phyloP scores from a whole-genome alignment of 108 stramenopile genomes.

The Pinguiococcus pyrenoidosus region DNA sequence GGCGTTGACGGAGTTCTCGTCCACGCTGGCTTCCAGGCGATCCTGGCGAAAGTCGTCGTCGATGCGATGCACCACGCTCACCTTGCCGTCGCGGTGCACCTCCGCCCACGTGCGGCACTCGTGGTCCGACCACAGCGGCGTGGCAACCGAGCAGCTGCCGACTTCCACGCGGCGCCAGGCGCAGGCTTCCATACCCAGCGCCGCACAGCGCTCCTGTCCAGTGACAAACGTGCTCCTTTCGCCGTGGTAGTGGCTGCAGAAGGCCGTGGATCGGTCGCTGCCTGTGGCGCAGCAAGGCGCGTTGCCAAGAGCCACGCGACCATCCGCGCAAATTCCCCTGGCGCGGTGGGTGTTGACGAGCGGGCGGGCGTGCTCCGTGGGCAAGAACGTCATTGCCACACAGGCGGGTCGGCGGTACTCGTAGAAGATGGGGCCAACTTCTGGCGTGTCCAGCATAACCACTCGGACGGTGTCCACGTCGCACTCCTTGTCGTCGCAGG shows the following conservation, averaged over 20 bases:
- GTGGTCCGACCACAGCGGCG: too few species aligned
- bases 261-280: not conserved
- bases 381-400: slow-evolving; percentile 38
- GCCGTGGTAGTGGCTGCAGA: slow-evolving; percentile 25
- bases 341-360: too few species aligned
- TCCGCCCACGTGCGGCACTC: slow-evolving; percentile 43
- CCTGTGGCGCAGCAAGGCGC: slow-evolving; percentile 23
- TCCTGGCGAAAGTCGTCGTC: slow-evolving; percentile 2
- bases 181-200: not conserved
- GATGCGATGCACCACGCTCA: slow-evolving; percentile 42
- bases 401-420: slow-evolving; percentile 43
- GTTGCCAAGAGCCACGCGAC: too few species aligned
- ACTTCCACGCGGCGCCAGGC: too few species aligned
- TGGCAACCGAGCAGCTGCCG: too few species aligned
- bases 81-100: slow-evolving; percentile 38
- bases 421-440: slow-evolving; percentile 17
- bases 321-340: too few species aligned
- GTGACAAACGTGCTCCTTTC: slow-evolving; percentile 18
- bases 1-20: slow-evolving; percentile 23
- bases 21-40: slow-evolving; percentile 17
- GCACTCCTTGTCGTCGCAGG: slow-evolving; percentile 11
- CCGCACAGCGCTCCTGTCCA: slow-evolving; percentile 9
- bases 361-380: too few species aligned
- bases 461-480: too few species aligned
- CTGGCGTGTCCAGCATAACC: too few species aligned